phyloP scores from a whole-genome alignment of 768 basidiomycete species.

The Suillus decipiens region DNA sequence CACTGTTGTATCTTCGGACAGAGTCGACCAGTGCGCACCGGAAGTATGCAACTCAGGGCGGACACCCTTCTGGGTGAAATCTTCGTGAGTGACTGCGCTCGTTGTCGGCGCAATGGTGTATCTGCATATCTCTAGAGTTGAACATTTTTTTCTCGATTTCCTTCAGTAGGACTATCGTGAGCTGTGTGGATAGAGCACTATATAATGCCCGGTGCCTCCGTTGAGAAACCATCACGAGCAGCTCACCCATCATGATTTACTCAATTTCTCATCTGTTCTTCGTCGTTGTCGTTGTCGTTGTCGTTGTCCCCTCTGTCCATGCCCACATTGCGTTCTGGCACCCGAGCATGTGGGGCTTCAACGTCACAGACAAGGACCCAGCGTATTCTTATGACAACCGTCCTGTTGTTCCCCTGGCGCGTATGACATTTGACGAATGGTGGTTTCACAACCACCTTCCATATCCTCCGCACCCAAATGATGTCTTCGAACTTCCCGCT shows the following conservation, averaged over 20 bases:
- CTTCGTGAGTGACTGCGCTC: background rate
- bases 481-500: slow-evolving; percentile 36
- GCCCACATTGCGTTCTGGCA: slow-evolving; percentile 30
- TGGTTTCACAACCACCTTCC: slow-evolving; percentile 40
- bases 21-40: background rate
- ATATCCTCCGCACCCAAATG: slow-evolving; percentile 32
- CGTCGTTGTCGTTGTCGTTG: background rate
- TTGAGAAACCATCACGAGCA: background rate
- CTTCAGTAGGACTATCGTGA: background rate
- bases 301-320: slow-evolving; percentile 1
- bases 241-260: slow-evolving; percentile 4
- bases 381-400: slow-evolving; percentile 37
- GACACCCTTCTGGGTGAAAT: background rate
- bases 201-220: background rate
- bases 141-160: background rate
- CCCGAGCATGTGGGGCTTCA: slow-evolving; percentile 41
- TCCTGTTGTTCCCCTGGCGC: slow-evolving; percentile 37
- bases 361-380: slow-evolving; percentile 28
- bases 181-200: background rate
- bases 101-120: background rate
- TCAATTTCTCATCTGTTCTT: slow-evolving; percentile 3
- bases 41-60: slow-evolving; percentile 6
- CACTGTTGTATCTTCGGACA: background rate
- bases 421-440: slow-evolving; percentile 35
- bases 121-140: background rate